Evolutionary conservation across 129 eudicot genomes (phyloP), one percentile per base, ranked within the genome.

Genomic region (Saussurea involucrata): DNA sequence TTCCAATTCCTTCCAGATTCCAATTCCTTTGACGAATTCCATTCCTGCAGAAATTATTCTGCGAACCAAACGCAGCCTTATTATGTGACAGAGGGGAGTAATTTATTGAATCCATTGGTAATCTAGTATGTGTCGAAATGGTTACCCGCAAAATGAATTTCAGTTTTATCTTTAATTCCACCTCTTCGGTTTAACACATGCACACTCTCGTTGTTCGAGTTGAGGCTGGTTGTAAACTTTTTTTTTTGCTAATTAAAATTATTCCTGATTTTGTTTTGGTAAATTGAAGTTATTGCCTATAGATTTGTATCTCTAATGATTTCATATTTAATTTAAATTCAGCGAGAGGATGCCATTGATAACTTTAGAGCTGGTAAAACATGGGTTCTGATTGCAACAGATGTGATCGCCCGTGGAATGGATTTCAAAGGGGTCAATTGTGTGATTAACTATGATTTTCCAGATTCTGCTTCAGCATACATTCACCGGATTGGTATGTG

Each of bases 391-490:
- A 92, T 95, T 66, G 99, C 99, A 24, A 92, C 97, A n/a, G 97
- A 95, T 76, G 97, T 95, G 64, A 83, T 92, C 73, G 94, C 97
- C 28, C 97, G 97, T 22, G 99, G 99, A 32, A 89, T 95, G 99
- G 99, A 95, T 85, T 95, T 95, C 78, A 95, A 95, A 88, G 99
- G 99, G 55, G 86, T 95, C 76, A 95, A 95, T 74, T 89, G 97
- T 61, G 99, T 95, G 85, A 90, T 95, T 28, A 95, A 95, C 79
- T 95, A 95, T 77, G 99, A 95, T 81, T 95, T 95, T 55, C 99
- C 99, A 18, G 99, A 95, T 73, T 92, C 99, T 69, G 82, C 97
- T 58, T 83, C 99, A 63, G 90, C 94, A 28, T 92, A 92, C 85
- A 85, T 95, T 73, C 99, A 95, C 79, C 86, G 99, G 53, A 90